Evolutionary conservation across 176 grass and related monocot genomes (phyloP), one percentile per base, ranked within the genome.

Genomic region (Triticum urartu): DNA sequence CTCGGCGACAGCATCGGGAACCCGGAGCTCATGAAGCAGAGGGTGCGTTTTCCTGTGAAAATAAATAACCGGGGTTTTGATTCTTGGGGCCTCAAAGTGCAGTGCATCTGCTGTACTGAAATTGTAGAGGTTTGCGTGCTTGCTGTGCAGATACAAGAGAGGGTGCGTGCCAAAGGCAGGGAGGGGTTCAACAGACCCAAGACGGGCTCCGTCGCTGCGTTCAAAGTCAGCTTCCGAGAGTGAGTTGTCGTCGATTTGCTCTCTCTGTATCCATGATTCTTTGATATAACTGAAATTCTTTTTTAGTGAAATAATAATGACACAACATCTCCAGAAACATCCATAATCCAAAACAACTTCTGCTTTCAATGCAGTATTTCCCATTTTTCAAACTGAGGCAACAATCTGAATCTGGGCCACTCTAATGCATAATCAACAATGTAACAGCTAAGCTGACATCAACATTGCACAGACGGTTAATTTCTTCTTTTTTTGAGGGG

Each of bases 151-250:
- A 91, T 98, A 11, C 91, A 95, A 84, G 93, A 95, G 81, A 93
- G 95, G 78, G 83, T 98, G 64, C 87, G 85, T 38, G 92, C 64
- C 70, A 98, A 95, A 85, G 95, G 91, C 66, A 88, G 89, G 84
- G 91, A 58, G 11, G 85, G 93, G 7, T 93, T 98, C 83, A 81
- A 78, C 43, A 92, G 91, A 61, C 91, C 91, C 9, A 94, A 90
- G 80, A 92, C 93, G 40, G 95, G 95, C 60, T 98, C 89, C 5
- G 79, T 98, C 64, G 79, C 93, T 47, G 83, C 89, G 13, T 98
- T 98, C 25, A 95, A 98, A 92, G 95, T 98, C 72, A 98, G 86
- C 88, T 98, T 98, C 63, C 88, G 88, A 89, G 93, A 98, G 95
- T 95, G 83, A 91, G 91, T 93, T 84, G 7, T 39, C 47, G 36